A percentile compares a stretch with the other conserved stretches of the same genome.
These are phyloP conservation scores for Solanum hybrid DNA, from an alignment of 305 asterid genomes.

Conservation along the genomic window DNA sequence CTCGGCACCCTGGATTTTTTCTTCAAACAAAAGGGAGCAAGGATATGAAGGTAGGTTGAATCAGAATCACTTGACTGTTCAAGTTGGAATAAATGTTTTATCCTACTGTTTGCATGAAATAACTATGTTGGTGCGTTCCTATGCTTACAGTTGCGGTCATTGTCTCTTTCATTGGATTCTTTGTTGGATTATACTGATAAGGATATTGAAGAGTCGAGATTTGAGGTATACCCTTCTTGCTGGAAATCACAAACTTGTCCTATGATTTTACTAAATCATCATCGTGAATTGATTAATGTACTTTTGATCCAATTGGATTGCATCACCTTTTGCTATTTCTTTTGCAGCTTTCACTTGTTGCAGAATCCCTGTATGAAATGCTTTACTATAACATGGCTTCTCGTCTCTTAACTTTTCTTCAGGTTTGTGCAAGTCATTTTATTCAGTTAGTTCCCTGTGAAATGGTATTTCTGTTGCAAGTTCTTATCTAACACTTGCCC, in stretches of 20 bases:
- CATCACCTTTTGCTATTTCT: neutral
- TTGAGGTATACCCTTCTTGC: slow-evolving; percentile 52
- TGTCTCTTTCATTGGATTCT: slow-evolving; percentile 89
- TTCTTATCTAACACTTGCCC: neutral
- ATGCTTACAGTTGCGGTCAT: slow-evolving; percentile 54
- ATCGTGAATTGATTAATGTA: neutral
- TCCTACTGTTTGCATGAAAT: neutral
- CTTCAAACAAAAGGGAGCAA: slow-evolving; percentile 67
- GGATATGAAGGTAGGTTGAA: slow-evolving; percentile 57
- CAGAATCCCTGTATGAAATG: slow-evolving; percentile 89
- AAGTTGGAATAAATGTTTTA: neutral
- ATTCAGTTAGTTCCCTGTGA: neutral
- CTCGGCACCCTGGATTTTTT: slow-evolving; percentile 87
- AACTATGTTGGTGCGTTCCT: neutral
- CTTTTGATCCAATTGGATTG: neutral
- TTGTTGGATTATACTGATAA: slow-evolving; percentile 82
- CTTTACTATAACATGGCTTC: slow-evolving; percentile 91
- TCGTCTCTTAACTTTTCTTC: slow-evolving; percentile 74
- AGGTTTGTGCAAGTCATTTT: slow-evolving; percentile 41
- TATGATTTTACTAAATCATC: neutral
- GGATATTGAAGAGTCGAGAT: slow-evolving; percentile 74
- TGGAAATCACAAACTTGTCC: neutral
- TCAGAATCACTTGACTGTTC: neutral
- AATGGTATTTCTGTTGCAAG: neutral
- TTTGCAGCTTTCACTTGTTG: slow-evolving; percentile 80